Evolutionary conservation across 2,329 filamentous ascomycete species (phyloP), one percentile per base, ranked within the genome.

Genomic region (Septoria petroselini): DNA sequence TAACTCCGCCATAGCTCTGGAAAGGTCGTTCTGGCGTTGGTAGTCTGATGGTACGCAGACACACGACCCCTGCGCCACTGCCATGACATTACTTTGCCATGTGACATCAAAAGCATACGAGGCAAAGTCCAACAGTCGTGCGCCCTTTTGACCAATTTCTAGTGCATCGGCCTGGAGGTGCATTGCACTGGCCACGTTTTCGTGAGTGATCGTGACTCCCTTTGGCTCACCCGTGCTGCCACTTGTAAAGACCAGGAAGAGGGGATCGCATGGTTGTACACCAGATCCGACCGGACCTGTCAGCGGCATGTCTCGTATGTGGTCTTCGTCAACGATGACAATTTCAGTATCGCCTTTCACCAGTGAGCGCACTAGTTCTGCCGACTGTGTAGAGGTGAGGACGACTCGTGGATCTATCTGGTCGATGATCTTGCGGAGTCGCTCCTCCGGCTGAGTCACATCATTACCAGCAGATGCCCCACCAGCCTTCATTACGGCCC

Each of bases 401-500:
- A 40, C 31, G 21, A 38, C 25, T 12, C n/a, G 1, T 12, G 37
- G 34, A 3, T 33, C 9, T 12, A 29, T 35, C 14, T 33, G 27
- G 17, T 19, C 25, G 3, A 34, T 14, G 15, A 39, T 30, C 4
- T 17, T 23, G 2, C 23, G 17, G 9, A 45, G 21, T 27, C 37
- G 18, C 14, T 35, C 7, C 48, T 45, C 19, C 9, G 63, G 63
- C 9, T 57, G 56, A 2, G 55, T 53, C 9, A 59, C 54, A 40
- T 67, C 65, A 41, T 65, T 58, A 4, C 58, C 48, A 9, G 61
- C 58, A 30, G 59, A 61, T 11, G 59, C 58, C 9, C 46, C 61
- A 27, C 65, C 64, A 12, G 60, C 62, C 50, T 66, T 65, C 58
- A 67, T 59, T 4, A 54, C 49, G 25, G 54, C 65, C 34, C 60